Conservation (phyloP, 257 asterid genomes). For the Ophiorrhiza pumila region DNA sequence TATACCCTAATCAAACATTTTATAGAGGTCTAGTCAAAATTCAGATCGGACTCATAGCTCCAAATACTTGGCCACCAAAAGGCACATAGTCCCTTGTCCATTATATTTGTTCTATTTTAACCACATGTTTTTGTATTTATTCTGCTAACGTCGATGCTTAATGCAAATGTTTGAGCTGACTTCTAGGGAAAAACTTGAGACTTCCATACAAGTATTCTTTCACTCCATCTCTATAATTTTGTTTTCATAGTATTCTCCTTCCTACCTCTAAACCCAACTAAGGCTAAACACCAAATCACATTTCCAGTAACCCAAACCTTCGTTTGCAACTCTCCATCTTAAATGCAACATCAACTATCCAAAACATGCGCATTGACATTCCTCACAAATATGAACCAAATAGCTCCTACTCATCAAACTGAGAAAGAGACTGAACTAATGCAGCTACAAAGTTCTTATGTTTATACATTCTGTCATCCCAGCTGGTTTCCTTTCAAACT, state of each 20-base stretch:
- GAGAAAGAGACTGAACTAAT: neutral
- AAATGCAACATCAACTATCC: too few species aligned
- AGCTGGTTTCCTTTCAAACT: neutral
- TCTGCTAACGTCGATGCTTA: neutral
- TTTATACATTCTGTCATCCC: too few species aligned
- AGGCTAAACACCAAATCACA: neutral
- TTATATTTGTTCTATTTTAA: neutral
- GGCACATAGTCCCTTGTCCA: neutral
- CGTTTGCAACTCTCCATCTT: neutral
- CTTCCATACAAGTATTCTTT: neutral
- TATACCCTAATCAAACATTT: neutral
- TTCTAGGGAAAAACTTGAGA: neutral
- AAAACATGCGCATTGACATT: neutral
- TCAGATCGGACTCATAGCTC: neutral
- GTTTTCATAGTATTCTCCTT: neutral
- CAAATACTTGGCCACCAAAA: neutral
- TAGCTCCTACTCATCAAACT: neutral
- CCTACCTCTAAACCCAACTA: neutral
- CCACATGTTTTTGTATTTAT: neutral
- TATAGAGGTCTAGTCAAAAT: neutral
- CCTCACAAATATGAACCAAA: neutral
- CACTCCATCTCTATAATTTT: neutral
- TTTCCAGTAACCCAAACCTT: neutral
- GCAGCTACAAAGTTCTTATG: neutral
- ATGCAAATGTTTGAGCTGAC: neutral